These are phyloP conservation scores for Globisporangium megalacanthum DNA, from an alignment of 352 stramenopile species.

Conservation along the genomic window DNA sequence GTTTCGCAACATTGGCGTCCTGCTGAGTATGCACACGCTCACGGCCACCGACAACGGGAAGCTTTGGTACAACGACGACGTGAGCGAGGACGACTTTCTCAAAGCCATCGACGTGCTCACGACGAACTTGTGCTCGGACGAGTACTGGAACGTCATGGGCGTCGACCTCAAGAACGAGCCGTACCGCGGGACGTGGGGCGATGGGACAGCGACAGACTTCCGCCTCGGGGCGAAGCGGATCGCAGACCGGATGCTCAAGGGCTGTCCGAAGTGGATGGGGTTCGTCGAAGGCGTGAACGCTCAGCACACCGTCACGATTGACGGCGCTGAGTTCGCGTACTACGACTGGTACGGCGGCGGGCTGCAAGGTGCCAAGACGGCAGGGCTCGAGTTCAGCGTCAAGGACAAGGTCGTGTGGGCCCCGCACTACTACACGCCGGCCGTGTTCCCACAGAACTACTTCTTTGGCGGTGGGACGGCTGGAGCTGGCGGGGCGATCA, in stretches of 20 bases:
- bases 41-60: slow-evolving; percentile 30
- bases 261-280: slow-evolving; percentile 30
- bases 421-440: slow-evolving; percentile 33
- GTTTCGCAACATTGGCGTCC: slow-evolving; percentile 51
- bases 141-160: slow-evolving; percentile 39
- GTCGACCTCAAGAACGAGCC: slow-evolving; percentile 41
- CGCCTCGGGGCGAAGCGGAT: slow-evolving; percentile 20
- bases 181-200: slow-evolving; percentile 27
- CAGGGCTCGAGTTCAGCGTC: slow-evolving; percentile 15
- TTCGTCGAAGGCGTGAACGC: slow-evolving; percentile 35
- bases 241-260: slow-evolving; percentile 26
- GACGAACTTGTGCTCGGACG: slow-evolving; percentile 18
- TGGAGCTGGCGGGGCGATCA: slow-evolving; percentile 6
- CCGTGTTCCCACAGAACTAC: slow-evolving; percentile 27
- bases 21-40: slow-evolving; percentile 62
- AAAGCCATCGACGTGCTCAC: slow-evolving; percentile 29
- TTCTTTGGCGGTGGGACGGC: slow-evolving; percentile 19
- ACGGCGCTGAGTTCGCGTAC: slow-evolving; percentile 21
- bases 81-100: slow-evolving; percentile 23
- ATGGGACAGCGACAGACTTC: slow-evolving; percentile 23
- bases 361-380: slow-evolving; percentile 21
- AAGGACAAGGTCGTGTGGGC: slow-evolving; percentile 30
- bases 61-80: slow-evolving; percentile 41
- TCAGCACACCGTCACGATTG: slow-evolving; percentile 19
- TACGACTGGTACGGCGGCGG: slow-evolving; percentile 40